These are phyloP conservation scores for Nemania diffusa DNA, from an alignment of 2,329 filamentous ascomycete species.

Conservation along the genomic window DNA sequence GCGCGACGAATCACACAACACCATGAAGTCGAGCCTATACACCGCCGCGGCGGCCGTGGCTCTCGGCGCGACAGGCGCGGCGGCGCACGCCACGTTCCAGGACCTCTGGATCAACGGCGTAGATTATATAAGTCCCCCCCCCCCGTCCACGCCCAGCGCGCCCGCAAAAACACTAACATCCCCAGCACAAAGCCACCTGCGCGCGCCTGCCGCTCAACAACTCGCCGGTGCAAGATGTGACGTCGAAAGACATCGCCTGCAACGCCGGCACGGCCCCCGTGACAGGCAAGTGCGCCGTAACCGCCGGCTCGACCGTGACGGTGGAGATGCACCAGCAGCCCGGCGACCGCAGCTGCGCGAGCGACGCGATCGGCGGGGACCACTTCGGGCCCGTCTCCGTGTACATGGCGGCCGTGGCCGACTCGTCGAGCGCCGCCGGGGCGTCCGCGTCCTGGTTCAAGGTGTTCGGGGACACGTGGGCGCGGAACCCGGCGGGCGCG, in stretches of 20 bases:
- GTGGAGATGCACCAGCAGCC: constrained; percentile 66
- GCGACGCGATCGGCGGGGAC: constrained; percentile 57
- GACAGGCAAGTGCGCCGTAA: constrained; percentile 57
- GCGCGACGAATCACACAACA: constrained; percentile 3
- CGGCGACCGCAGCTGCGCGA: constrained; percentile 50
- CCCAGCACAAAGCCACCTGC: constrained; percentile 54
- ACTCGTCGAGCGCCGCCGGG: constrained; percentile 51
- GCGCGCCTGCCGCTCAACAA: constrained; percentile 62
- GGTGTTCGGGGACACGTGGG: constrained; percentile 57
- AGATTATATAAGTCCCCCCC: constrained; percentile 47
- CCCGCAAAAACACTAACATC: constrained; percentile 38
- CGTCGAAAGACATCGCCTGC: constrained; percentile 55
- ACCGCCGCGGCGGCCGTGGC: constrained; percentile 46
- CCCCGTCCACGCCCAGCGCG: background rate
- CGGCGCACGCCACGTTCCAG: constrained; percentile 64
- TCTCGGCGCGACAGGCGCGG: constrained; percentile 51
- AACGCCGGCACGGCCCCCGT: constrained; percentile 53
- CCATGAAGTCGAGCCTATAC: constrained; percentile 53
- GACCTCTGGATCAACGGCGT: constrained; percentile 60
- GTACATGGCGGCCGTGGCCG: constrained; percentile 54
- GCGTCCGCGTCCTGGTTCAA: constrained; percentile 56
- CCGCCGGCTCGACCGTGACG: constrained; percentile 61
- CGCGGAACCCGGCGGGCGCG: constrained; percentile 46
- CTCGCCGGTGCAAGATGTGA: constrained; percentile 59
- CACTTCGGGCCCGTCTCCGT: constrained; percentile 57